phyloP scores from a whole-genome alignment of 2,329 filamentous ascomycete species.

The Monilinia fructigena region DNA sequence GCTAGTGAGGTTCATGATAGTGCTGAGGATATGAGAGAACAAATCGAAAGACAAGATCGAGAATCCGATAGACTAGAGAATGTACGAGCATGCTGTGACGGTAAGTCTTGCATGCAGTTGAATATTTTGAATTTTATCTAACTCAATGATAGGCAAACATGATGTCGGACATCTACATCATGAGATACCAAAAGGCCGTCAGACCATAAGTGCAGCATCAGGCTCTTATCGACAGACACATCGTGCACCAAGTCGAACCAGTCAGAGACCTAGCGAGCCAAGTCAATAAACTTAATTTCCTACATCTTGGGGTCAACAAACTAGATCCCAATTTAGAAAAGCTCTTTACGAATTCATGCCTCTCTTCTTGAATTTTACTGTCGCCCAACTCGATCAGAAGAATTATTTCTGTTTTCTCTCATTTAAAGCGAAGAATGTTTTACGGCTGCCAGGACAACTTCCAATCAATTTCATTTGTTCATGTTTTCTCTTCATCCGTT shows the following conservation, averaged over 20 bases:
- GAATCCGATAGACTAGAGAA: slow-evolving; percentile 85
- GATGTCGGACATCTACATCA: slow-evolving; percentile 63
- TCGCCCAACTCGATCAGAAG: slow-evolving; percentile 15
- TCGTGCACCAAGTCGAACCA: slow-evolving; percentile 29
- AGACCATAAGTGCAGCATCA: slow-evolving; percentile 28
- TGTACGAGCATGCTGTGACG: slow-evolving; percentile 95
- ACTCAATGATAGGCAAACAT: slow-evolving; percentile 61
- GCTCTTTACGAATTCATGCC: slow-evolving; percentile 21
- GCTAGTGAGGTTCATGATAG: slow-evolving; percentile 66
- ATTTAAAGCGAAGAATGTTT: slow-evolving; percentile 20
- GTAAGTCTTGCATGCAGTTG: slow-evolving; percentile 53
- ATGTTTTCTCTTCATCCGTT: slow-evolving; percentile 2
- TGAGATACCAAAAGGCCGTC: slow-evolving; percentile 47
- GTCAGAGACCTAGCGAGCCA: slow-evolving; percentile 24
- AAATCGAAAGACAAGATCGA: slow-evolving; percentile 75
- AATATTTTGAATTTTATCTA: slow-evolving; percentile 26
- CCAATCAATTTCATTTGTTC: slow-evolving; percentile 13
- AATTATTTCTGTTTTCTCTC: slow-evolving; percentile 5
- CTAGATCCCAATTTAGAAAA: neutral
- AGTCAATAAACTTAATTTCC: slow-evolving; percentile 15
- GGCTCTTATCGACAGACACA: slow-evolving; percentile 25
- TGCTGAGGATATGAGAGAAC: slow-evolving; percentile 76
- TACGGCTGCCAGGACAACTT: slow-evolving; percentile 17
- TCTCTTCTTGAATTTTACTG: slow-evolving; percentile 19
- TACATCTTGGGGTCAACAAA: neutral